Evolutionary conservation across 2,329 filamentous ascomycete genomes (phyloP), one percentile per base, ranked within the genome.

Genomic region (Verticillium dahliae): DNA sequence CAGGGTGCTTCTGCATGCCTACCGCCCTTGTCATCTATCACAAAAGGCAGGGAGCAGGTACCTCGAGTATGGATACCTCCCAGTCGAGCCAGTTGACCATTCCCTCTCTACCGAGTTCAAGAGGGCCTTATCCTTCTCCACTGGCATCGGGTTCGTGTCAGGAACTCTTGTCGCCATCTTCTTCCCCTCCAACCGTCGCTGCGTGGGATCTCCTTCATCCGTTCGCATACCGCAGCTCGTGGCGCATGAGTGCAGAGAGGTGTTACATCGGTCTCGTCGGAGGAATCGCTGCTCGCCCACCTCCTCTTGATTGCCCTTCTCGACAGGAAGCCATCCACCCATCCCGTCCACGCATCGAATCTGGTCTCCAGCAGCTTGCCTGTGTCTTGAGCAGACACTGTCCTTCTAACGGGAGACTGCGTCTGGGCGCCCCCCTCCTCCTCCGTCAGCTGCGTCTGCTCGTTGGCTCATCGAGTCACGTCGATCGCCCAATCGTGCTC

Each of bases 111-210:
- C 45, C 45, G 45, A 52, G 18, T 52, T 52, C 45, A 52, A 52
- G 45, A 52, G n/a, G n/a, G 13, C 52, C 55, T 11, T 35, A 34
- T 41, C 56, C 57, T 65, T 62, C 63, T 63, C 62, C 63, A 63
- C 62, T 60, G 60, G 39, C 60, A 60, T 60, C 63, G 58, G 63
- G 62, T 62, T 59, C 60, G 56, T 60, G 15, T 35, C 57, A 60
- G 60, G 59, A 59, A 39, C 54, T 39, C 56, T 63, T 38, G 60
- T 65, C 59, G 37, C 58, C 58, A 56, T 54, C 58, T 62, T 60
- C 60, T n/a, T 58, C 63, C 39, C 56, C 41, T 60, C 38, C 45
- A 35, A 39, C 54, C 27, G 50, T 27, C 59, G 37, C 41, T 41
- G 37, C 34, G 31, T 55, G 35, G 34, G 56, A 57, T 58, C 55